Conservation (phyloP, 2,329 filamentous ascomycete genomes). For the Penicillium hesseltinei region DNA sequence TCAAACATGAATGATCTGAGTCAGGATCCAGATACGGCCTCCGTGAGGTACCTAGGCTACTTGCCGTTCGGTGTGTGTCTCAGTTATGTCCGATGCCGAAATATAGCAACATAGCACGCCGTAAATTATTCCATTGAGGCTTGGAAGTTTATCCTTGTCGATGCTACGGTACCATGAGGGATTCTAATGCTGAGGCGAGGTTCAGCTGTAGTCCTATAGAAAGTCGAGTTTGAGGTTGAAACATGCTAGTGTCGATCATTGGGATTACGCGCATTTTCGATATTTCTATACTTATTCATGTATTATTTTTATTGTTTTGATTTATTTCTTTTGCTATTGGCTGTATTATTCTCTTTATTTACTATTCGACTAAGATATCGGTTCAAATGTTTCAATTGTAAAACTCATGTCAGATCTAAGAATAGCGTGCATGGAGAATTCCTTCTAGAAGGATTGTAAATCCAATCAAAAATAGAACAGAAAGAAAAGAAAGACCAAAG, state of each 20-base stretch:
- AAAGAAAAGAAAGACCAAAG: no score
- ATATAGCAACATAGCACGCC: background rate
- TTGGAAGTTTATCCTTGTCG: background rate
- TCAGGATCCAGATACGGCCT: slow-evolving; percentile 5
- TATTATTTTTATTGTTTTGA: background rate
- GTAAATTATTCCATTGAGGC: background rate
- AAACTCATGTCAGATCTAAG: slow-evolving; percentile 13
- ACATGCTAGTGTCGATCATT: slow-evolving; percentile 5
- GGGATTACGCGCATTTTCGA: background rate
- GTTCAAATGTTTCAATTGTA: background rate
- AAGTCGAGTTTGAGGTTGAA: slow-evolving; percentile 13
- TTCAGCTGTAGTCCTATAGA: slow-evolving; percentile 5
- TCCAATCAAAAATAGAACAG: background rate
- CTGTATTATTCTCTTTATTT: background rate
- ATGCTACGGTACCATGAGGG: slow-evolving; percentile 6
- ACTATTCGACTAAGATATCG: background rate
- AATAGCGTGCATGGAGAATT: slow-evolving; percentile 8
- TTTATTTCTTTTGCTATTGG: background rate
- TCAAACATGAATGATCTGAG: slow-evolving; percentile 18
- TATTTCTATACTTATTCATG: background rate
- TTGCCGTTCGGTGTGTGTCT: background rate
- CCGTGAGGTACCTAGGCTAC: background rate
- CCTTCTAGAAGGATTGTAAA: slow-evolving; percentile 4
- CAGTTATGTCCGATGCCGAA: background rate
- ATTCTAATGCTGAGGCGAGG: background rate